phyloP scores from a whole-genome alignment of 352 stramenopile genomes.

The Pythium aquatile region DNA sequence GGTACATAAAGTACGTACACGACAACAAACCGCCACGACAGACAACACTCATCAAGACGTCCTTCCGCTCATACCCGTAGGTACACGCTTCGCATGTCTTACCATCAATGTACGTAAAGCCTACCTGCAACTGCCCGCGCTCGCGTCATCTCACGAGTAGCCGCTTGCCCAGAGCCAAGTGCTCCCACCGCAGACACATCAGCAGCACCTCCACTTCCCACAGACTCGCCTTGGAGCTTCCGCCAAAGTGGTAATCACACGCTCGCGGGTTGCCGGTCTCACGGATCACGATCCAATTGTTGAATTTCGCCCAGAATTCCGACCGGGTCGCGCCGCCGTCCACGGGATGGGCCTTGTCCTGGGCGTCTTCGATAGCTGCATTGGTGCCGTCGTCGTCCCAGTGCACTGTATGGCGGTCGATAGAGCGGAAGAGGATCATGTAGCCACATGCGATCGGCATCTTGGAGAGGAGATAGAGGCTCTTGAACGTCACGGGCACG shows the following conservation, averaged over 20 bases:
- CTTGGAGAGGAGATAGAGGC: conserved; percentile 7
- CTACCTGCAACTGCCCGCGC: neutral
- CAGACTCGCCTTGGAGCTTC: conserved; percentile 6
- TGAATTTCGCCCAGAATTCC: conserved; percentile 7
- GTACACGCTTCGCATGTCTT: no score
- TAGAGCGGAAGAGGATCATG: conserved; percentile 8
- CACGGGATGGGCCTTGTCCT: neutral
- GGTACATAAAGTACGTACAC: no score
- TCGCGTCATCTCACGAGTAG: neutral
- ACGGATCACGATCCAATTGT: conserved; percentile 12
- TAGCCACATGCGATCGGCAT: conserved; percentile 4
- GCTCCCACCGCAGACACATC: conserved; percentile 37
- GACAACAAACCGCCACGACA: neutral
- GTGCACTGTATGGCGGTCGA: conserved; percentile 5
- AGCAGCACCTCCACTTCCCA: conserved; percentile 39
- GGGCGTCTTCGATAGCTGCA: neutral
- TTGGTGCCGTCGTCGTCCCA: conserved; percentile 11
- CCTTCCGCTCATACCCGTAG: neutral
- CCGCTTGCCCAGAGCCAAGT: neutral
- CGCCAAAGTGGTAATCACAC: conserved; percentile 7
- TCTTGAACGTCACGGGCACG: conserved; percentile 4
- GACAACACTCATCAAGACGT: neutral
- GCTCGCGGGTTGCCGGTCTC: neutral
- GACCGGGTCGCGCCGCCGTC: neutral
- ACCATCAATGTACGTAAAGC: neutral